phyloP scores from a whole-genome alignment of 2,329 filamentous ascomycete genomes.

The Fusarium transvaalense region DNA sequence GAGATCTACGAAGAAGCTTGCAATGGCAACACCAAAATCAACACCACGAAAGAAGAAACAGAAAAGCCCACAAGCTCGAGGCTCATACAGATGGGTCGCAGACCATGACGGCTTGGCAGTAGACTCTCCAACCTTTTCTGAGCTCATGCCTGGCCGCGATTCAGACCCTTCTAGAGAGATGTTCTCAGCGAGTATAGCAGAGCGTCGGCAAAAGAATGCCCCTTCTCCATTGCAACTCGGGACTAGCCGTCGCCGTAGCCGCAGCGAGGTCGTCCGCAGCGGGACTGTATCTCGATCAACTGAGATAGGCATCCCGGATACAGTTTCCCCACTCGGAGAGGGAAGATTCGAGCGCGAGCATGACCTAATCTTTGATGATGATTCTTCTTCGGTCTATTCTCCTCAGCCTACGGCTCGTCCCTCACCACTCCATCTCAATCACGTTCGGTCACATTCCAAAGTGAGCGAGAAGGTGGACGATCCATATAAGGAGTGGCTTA shows the following conservation, averaged over 20 bases:
- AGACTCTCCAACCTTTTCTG: conserved; percentile 49
- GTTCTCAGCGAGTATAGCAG: conserved; percentile 45
- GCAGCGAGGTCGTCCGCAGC: conserved; percentile 2
- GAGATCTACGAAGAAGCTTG: conserved; percentile 35
- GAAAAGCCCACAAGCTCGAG: conserved; percentile 3
- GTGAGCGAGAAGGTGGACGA: conserved; percentile 38
- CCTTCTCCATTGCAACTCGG: conserved; percentile 48
- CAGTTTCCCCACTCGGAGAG: conserved; percentile 49
- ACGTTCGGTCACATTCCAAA: conserved; percentile 38
- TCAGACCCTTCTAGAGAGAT: conserved; percentile 30
- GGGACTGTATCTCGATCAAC: conserved; percentile 16
- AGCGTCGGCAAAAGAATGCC: conserved; percentile 48
- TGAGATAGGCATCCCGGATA: conserved; percentile 36
- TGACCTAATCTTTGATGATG: conserved; percentile 28
- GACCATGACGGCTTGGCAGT: conserved; percentile 23
- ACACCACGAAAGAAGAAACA: conserved; percentile 37
- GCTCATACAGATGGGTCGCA: conserved; percentile 13
- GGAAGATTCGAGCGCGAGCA: conserved; percentile 22
- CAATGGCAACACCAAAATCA: conserved; percentile 38
- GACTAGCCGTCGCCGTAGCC: conserved; percentile 6
- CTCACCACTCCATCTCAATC: conserved; percentile 41
- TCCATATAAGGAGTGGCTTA: conserved; percentile 48
- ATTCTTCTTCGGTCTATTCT: conserved; percentile 47
- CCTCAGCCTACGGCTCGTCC: conserved; percentile 32
- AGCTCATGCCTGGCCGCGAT: conserved; percentile 49